Evolutionary conservation across 768 basidiomycete genomes (phyloP).

Genomic region (Suillus luteus): DNA sequence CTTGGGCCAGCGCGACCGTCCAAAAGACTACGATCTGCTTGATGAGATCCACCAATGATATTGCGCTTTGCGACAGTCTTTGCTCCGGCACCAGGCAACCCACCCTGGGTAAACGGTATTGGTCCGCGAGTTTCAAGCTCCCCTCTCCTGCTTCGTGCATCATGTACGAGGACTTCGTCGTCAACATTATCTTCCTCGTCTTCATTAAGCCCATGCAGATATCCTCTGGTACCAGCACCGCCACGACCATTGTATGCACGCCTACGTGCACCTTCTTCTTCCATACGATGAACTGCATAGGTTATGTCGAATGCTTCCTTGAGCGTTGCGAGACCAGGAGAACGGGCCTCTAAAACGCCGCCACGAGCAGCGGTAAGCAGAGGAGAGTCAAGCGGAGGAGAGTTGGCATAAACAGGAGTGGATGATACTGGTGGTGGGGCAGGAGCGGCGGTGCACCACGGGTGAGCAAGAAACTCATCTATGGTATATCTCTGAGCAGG

Average conservation of each 20-base stretch:
- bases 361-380: slow-evolving; percentile 80
- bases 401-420: slow-evolving; percentile 56
- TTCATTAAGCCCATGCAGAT: slow-evolving; percentile 87
- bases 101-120: not conserved
- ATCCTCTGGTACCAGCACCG: slow-evolving; percentile 76
- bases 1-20: slow-evolving; percentile 73
- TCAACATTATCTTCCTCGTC: slow-evolving; percentile 77
- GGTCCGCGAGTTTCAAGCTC: slow-evolving; percentile 25
- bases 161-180: slow-evolving; percentile 50
- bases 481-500: slow-evolving; percentile 96
- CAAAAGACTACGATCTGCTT: slow-evolving; percentile 35
- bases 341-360: slow-evolving; percentile 75
- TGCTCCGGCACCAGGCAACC: slow-evolving; percentile 10
- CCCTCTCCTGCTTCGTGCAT: slow-evolving; percentile 43
- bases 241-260: slow-evolving; percentile 79
- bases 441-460: slow-evolving; percentile 83
- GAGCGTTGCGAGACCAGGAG: slow-evolving; percentile 89
- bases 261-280: slow-evolving; percentile 91
- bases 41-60: slow-evolving; percentile 15
- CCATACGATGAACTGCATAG: slow-evolving; percentile 99
- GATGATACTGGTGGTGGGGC: slow-evolving; percentile 59
- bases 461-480: slow-evolving; percentile 95
- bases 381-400: slow-evolving; percentile 78
- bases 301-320: slow-evolving; percentile 99
- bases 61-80: slow-evolving; percentile 20